These are phyloP conservation scores for Hypoxylon sp. DNA, from an alignment of 2,329 filamentous ascomycete species.

Conservation along the genomic window DNA sequence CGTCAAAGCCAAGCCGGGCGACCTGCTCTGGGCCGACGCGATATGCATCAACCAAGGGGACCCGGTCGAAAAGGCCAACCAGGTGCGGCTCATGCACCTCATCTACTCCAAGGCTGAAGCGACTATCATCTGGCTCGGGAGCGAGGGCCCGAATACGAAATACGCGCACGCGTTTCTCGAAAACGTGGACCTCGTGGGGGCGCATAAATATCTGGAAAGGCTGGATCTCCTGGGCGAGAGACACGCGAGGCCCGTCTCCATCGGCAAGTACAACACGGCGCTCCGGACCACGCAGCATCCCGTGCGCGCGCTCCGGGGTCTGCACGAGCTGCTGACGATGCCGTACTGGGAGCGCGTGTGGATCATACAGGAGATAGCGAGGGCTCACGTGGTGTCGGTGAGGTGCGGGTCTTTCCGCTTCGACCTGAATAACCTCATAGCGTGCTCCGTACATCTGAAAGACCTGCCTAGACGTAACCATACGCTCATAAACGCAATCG, in stretches of 20 bases:
- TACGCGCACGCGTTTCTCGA: constrained; percentile 4
- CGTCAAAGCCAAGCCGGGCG: not conserved
- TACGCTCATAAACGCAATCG: constrained; percentile 14
- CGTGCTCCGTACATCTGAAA: constrained; percentile 12
- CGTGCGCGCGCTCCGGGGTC: constrained; percentile 8
- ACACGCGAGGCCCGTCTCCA: not conserved
- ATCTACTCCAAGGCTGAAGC: constrained; percentile 18
- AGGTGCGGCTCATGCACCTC: constrained; percentile 14
- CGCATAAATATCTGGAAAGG: not conserved
- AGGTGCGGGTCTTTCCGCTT: constrained; percentile 16
- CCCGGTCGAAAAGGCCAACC: constrained; percentile 18
- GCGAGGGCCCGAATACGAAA: constrained; percentile 7
- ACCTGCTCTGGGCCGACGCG: constrained; percentile 18
- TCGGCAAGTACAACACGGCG: constrained; percentile 1
- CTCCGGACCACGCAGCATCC: constrained; percentile 2
- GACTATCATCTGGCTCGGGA: constrained; percentile 16
- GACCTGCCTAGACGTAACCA: constrained; percentile 11
- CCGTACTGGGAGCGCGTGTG: constrained; percentile 30
- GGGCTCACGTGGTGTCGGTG: constrained; percentile 9
- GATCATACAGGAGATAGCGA: constrained; percentile 29
- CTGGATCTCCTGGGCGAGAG: not conserved
- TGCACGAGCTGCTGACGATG: constrained; percentile 16
- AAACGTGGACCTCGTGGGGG: not conserved
- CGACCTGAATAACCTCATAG: constrained; percentile 12
- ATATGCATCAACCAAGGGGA: constrained; percentile 24